Evolutionary conservation across 2,329 filamentous ascomycete species (phyloP), one percentile per base, ranked within the genome.

Genomic region (Aspergillus persii): DNA sequence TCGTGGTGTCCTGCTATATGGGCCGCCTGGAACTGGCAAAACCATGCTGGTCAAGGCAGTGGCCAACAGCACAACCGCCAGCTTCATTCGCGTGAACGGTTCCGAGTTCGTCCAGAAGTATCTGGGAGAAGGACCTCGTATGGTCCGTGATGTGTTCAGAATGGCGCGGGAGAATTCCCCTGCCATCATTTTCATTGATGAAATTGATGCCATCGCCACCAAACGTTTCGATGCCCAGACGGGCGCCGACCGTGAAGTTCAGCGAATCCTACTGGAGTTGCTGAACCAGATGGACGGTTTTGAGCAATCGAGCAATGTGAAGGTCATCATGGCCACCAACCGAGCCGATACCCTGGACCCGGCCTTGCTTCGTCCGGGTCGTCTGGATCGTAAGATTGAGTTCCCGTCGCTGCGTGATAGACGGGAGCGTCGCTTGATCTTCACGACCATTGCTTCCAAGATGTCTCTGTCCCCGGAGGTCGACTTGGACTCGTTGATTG

Each of bases 261-360:
- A 99, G 81, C 94, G 95, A 84, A 99, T 99, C 72, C 83, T 99
- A 60, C 88, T 99, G 61, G 95, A 99, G 77, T 82, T 99, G 67
- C 88, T 99, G 65, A 99, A 99, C 81, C 95, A 99, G 80, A 99
- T 99, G 95, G 95, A 99, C 76, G 95, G 95, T 66, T 99, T 99
- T 81, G 95, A 99, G 77, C 95, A 99, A 79, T 96, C 92, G 0
- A 91, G 92, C 76, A 99, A 99, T 78, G 95, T 99, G 79, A 99
- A 99, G 83, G 95, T 99, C 75, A 99, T 99, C 81, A 99, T 99
- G 95, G 95, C 95, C 67, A 99, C 95, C 67, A 99, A 99, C 83
- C 90, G 95, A 75, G 94, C 95, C 66, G 95, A 98, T 77, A 99
- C 95, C 6, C 85, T 99, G 65, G 95, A 99, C 75, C 95, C 95